phyloP scores from a whole-genome alignment of 306 rosid genomes.

The Fragaria nilgerrensis region DNA sequence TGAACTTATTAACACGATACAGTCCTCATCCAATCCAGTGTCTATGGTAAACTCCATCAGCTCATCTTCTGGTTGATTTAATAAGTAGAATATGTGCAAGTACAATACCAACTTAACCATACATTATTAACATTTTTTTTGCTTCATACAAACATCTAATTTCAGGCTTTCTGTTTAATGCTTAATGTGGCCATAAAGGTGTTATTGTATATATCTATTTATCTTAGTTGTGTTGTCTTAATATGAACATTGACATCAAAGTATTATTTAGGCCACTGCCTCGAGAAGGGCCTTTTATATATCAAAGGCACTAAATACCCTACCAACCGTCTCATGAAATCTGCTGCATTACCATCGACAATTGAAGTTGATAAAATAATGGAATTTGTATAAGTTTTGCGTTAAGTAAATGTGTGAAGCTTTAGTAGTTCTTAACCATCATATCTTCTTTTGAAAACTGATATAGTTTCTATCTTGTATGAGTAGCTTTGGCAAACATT shows the following conservation, averaged over 20 bases:
- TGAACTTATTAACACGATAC: neutral
- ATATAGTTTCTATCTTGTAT: slow-evolving; percentile 9
- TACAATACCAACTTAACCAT: neutral
- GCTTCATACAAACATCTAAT: neutral
- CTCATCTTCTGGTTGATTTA: neutral
- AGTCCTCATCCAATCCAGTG: neutral
- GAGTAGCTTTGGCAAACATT: slow-evolving; percentile 60
- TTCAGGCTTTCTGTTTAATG: neutral
- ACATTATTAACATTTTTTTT: neutral
- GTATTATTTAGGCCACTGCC: neutral
- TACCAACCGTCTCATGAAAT: neutral
- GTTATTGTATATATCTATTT: neutral
- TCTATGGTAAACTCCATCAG: no score
- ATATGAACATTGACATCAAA: neutral
- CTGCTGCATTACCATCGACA: neutral
- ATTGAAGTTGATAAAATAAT: neutral
- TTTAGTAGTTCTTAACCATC: neutral
- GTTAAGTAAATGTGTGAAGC: neutral
- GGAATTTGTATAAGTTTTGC: neutral
- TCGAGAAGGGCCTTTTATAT: neutral
- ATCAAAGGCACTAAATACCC: neutral
- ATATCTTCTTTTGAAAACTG: neutral
- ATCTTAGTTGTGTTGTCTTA: neutral
- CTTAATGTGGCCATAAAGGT: neutral
- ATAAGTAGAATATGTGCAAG: neutral